These are phyloP conservation scores for Aspergillus sclerotiicarbonarius DNA, from an alignment of 495 filamentous ascomycete genomes.

Conservation along the genomic window DNA sequence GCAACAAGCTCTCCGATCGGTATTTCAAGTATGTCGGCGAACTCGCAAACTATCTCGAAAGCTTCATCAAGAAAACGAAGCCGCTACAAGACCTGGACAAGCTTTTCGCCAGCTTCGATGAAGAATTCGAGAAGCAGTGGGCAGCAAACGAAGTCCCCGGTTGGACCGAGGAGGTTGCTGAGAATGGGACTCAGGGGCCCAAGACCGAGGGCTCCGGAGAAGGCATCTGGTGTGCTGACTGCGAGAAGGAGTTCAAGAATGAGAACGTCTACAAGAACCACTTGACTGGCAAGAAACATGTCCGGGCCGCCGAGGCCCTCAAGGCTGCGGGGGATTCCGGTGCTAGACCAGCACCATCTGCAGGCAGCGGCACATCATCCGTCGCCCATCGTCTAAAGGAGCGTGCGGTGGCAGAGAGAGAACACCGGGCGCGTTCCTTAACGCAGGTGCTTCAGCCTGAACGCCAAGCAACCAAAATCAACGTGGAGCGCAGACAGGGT, in stretches of 20 bases:
- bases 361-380: slow-evolving; percentile 28
- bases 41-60: slow-evolving; percentile 78
- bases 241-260: slow-evolving; percentile 92
- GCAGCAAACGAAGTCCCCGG: slow-evolving; percentile 71
- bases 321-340: slow-evolving; percentile 40
- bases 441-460: slow-evolving; percentile 73
- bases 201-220: slow-evolving; percentile 61
- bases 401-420: slow-evolving; percentile 83
- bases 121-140: slow-evolving; percentile 84
- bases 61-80: slow-evolving; percentile 74
- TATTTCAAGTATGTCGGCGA: slow-evolving; percentile 89
- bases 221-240: slow-evolving; percentile 82
- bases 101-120: slow-evolving; percentile 68
- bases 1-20: slow-evolving; percentile 81
- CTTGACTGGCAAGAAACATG: slow-evolving; percentile 86
- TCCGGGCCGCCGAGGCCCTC: slow-evolving; percentile 68
- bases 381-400: slow-evolving; percentile 70
- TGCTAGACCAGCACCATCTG: slow-evolving; percentile 22
- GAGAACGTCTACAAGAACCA: slow-evolving; percentile 92
- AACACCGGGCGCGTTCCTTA: slow-evolving; percentile 76
- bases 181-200: slow-evolving; percentile 42
- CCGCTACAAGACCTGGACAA: slow-evolving; percentile 83
- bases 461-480: slow-evolving; percentile 80
- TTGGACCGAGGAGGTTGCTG: slow-evolving; percentile 63
- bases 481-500: slow-evolving; percentile 90